phyloP scores from a whole-genome alignment of 1,284 basidiomycete species.

The Ceratobasidium sp. region DNA sequence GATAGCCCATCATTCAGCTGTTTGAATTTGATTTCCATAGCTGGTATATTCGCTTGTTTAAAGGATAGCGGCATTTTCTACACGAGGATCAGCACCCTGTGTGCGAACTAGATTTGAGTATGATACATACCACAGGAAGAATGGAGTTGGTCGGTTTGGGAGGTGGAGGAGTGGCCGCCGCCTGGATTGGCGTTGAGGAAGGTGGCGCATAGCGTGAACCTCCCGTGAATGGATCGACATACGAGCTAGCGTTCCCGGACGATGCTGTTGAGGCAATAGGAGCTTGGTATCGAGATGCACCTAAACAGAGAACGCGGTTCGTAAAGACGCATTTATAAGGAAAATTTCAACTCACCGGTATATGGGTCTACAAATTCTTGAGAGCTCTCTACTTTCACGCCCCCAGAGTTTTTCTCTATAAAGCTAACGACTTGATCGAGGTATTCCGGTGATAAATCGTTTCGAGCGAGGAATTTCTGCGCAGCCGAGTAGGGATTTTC shows the following conservation, averaged over 20 bases:
- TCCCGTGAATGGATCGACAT: slow-evolving; percentile 58
- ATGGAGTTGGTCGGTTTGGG: slow-evolving; percentile 54
- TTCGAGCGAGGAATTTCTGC: slow-evolving; percentile 84
- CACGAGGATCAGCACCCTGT: slow-evolving; percentile 52
- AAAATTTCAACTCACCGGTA: slow-evolving; percentile 67
- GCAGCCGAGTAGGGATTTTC: slow-evolving; percentile 95
- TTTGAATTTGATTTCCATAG: slow-evolving; percentile 84
- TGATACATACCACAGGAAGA: slow-evolving; percentile 68
- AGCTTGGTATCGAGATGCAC: slow-evolving; percentile 69
- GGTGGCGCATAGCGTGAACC: slow-evolving; percentile 50
- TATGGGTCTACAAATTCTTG: slow-evolving; percentile 88
- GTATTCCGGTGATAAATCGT: slow-evolving; percentile 86
- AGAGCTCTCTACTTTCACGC: slow-evolving; percentile 57
- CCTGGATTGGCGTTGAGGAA: slow-evolving; percentile 48
- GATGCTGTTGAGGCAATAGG: slow-evolving; percentile 50
- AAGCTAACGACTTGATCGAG: slow-evolving; percentile 93
- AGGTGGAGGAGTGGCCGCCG: slow-evolving; percentile 49
- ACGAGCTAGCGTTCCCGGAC: slow-evolving; percentile 50
- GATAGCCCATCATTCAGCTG: slow-evolving; percentile 79
- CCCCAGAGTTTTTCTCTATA: slow-evolving; percentile 91
- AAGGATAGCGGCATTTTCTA: slow-evolving; percentile 71
- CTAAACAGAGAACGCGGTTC: slow-evolving; percentile 54
- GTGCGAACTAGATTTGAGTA: background rate
- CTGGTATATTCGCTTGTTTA: slow-evolving; percentile 87
- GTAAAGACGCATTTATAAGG: slow-evolving; percentile 12